These are phyloP conservation scores for Isabelozyma pseudorhagii DNA, from an alignment of 805 yeast species.

Conservation along the genomic window DNA sequence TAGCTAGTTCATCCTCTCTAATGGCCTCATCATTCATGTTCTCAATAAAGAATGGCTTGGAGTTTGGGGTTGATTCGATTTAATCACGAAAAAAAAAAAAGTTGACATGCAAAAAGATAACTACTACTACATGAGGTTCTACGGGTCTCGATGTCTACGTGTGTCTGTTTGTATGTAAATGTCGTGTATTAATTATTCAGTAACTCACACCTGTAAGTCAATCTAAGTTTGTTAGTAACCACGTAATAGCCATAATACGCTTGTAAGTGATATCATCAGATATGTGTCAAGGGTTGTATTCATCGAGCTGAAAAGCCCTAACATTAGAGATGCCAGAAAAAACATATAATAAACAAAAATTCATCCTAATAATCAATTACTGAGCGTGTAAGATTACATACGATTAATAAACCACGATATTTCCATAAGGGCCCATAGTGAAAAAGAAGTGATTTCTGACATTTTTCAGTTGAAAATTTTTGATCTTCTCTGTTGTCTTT, in stretches of 20 bases:
- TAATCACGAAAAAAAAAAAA: too few relatives aligned
- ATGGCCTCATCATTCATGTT: too few relatives aligned
- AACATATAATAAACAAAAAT: slow-evolving; percentile 40
- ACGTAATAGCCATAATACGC: neutral
- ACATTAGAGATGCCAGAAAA: slow-evolving; percentile 95
- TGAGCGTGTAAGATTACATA: neutral
- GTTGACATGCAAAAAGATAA: neutral
- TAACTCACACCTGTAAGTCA: neutral
- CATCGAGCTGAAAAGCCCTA: slow-evolving; percentile 77
- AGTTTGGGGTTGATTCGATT: too few relatives aligned
- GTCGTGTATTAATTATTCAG: neutral
- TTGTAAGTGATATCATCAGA: slow-evolving; percentile 43
- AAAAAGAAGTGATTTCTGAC: neutral
- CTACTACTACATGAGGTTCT: neutral
- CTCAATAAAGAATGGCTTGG: too few relatives aligned
- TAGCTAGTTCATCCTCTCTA: neutral
- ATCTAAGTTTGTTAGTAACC: slow-evolving; percentile 2
- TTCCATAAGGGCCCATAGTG: neutral
- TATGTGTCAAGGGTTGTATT: slow-evolving; percentile 69
- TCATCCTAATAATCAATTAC: slow-evolving; percentile 29
- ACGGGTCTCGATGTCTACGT: neutral
- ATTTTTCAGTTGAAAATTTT: too few relatives aligned
- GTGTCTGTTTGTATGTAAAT: too few relatives aligned
- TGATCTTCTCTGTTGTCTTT: too few relatives aligned
- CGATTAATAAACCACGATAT: neutral